Evolutionary conservation across 768 basidiomycete genomes (phyloP).

Genomic region (Amanita brunnescens): DNA sequence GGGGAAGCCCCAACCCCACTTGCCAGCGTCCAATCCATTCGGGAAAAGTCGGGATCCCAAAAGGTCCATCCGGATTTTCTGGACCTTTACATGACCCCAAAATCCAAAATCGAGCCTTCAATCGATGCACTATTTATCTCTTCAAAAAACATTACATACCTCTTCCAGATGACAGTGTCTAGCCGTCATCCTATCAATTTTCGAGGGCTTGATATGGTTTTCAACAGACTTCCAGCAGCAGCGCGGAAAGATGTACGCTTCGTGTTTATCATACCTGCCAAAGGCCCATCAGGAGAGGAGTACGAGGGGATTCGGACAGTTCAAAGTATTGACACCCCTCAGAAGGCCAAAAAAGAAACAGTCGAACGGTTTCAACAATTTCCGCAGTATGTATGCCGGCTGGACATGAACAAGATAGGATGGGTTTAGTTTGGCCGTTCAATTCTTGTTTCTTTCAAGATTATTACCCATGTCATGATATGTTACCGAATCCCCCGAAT

Average conservation of each 20-base stretch:
- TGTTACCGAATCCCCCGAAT: neutral
- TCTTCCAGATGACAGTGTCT: slow-evolving; percentile 12
- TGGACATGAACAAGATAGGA: neutral
- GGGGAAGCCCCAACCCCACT: too few relatives aligned
- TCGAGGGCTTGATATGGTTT: slow-evolving; percentile 1
- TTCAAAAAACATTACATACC: slow-evolving; percentile 2
- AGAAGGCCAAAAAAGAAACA: neutral
- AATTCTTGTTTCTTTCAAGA: slow-evolving; percentile 1
- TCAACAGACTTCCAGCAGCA: neutral
- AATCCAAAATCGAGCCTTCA: slow-evolving; percentile 2
- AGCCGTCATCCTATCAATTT: slow-evolving; percentile 5
- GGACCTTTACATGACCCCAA: slow-evolving; percentile 5
- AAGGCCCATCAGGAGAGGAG: neutral
- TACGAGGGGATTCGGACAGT: neutral
- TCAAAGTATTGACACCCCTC: neutral
- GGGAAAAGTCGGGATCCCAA: neutral
- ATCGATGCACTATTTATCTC: slow-evolving; percentile 9
- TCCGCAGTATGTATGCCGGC: neutral
- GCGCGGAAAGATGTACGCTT: slow-evolving; percentile 8
- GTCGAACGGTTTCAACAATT: neutral
- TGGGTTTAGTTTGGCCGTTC: slow-evolving; percentile 5
- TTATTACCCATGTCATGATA: neutral
- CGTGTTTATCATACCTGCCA: slow-evolving; percentile 6
- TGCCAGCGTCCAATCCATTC: too few relatives aligned
- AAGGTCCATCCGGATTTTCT: slow-evolving; percentile 3